A percentile compares a stretch with the other conserved stretches of the same genome.
These are phyloP conservation scores for Penicillium sumatraense DNA, from an alignment of 2,329 filamentous ascomycete genomes.

Conservation along the genomic window DNA sequence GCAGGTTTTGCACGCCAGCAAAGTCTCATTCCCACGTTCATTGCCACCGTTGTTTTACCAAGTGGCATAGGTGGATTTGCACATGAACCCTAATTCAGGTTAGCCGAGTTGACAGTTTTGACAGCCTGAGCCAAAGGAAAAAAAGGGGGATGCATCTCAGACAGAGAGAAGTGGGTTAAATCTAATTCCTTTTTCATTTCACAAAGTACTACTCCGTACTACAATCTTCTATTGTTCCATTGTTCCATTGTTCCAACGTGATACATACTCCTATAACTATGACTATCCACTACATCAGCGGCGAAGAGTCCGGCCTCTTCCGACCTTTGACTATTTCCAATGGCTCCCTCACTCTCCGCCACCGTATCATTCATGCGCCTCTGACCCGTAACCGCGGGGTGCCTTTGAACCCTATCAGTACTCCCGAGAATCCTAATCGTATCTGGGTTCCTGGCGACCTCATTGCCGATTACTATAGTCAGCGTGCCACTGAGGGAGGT, in stretches of 20 bases:
- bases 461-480: slow-evolving; percentile 45
- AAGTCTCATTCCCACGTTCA: slow-evolving; percentile 8
- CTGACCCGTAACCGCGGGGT: slow-evolving; percentile 59
- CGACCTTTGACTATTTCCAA: slow-evolving; percentile 50
- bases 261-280: too few relatives aligned
- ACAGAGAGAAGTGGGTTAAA: too few relatives aligned
- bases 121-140: neutral
- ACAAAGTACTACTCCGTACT: too few relatives aligned
- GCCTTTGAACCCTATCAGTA: slow-evolving; percentile 48
- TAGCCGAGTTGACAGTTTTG: slow-evolving; percentile 21
- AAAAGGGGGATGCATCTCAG: slow-evolving; percentile 3
- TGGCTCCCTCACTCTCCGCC: slow-evolving; percentile 54
- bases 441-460: slow-evolving; percentile 54
- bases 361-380: slow-evolving; percentile 58
- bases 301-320: slow-evolving; percentile 46
- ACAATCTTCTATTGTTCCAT: too few relatives aligned
- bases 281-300: slow-evolving; percentile 26
- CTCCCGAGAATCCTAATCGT: slow-evolving; percentile 53
- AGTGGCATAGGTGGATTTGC: slow-evolving; percentile 4
- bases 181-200: neutral
- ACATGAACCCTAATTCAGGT: slow-evolving; percentile 10
- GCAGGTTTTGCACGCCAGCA: neutral
- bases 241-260: neutral
- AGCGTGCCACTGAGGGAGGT: slow-evolving; percentile 43
- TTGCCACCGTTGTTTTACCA: slow-evolving; percentile 14